These are phyloP conservation scores for Cornus kousa DNA, from an alignment of 148 eudicot genomes.

Conservation along the genomic window DNA sequence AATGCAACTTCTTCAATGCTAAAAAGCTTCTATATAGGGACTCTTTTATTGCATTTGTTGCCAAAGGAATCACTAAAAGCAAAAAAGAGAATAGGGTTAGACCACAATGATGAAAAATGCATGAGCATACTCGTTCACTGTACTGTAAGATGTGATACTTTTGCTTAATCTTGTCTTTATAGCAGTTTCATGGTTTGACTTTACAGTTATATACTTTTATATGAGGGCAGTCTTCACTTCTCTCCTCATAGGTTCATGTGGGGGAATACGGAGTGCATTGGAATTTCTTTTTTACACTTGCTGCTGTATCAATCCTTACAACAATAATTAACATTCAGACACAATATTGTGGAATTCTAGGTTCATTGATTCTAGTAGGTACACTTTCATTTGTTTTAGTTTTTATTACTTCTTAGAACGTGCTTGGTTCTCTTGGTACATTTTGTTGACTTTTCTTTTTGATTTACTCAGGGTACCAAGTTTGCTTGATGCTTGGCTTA, in stretches of 20 bases:
- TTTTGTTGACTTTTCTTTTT: constrained; percentile 9
- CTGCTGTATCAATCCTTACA: constrained; percentile 78
- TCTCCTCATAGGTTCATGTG: constrained; percentile 71
- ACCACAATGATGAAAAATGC: too few species aligned
- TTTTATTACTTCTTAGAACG: not conserved
- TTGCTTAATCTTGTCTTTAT: not conserved
- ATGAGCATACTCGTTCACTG: too few species aligned
- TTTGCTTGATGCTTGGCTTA: constrained; percentile 64
- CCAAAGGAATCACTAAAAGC: too few species aligned
- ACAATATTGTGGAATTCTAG: constrained; percentile 74
- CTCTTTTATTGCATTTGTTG: too few species aligned
- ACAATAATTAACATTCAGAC: constrained; percentile 71
- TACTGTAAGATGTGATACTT: too few species aligned
- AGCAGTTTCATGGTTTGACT: not conserved
- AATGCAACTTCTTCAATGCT: too few species aligned
- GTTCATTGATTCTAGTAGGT: constrained; percentile 69
- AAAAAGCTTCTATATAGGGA: too few species aligned
- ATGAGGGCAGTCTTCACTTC: constrained; percentile 5
- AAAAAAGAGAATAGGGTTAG: too few species aligned
- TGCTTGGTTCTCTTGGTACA: constrained; percentile 3
- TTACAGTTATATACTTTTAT: not conserved
- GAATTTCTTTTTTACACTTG: constrained; percentile 99
- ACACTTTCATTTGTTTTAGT: constrained; percentile 18
- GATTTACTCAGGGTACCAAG: constrained; percentile 64
- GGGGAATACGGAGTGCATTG: constrained; percentile 99